These are phyloP conservation scores for Solanum hybrid DNA, from an alignment of 305 asterid genomes.

Conservation along the genomic window DNA sequence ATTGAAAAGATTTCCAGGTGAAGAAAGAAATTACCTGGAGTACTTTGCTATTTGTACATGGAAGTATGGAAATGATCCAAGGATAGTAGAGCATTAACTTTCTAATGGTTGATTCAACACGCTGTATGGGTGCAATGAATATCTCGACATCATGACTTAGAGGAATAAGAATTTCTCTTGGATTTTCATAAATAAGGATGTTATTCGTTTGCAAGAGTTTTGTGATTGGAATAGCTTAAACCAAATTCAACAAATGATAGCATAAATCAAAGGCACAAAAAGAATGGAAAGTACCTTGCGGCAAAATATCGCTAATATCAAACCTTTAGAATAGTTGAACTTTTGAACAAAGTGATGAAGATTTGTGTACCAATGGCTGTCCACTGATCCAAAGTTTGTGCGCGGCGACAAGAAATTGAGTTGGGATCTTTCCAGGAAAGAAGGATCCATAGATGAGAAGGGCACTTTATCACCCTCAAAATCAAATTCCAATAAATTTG, in stretches of 20 bases:
- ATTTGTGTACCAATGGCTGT: not conserved
- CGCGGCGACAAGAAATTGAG: rapidly evolving
- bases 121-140: not conserved
- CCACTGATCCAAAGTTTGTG: not conserved
- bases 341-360: not conserved
- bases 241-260: not conserved
- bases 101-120: not conserved
- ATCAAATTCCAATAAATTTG: not conserved
- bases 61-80: not conserved
- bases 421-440: not conserved
- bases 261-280: not conserved
- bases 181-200: not conserved
- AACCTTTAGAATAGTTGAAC: not conserved
- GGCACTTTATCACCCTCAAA: not conserved
- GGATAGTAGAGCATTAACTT: not conserved
- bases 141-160: not conserved
- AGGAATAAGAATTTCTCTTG: not conserved
- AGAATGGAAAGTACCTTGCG: not conserved
- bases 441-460: not conserved
- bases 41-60: not conserved
- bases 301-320: not conserved
- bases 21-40: not conserved
- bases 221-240: not conserved
- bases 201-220: not conserved
- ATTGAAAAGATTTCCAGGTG: not conserved